Evolutionary conservation across 441 rosid species (phyloP).

Genomic region (Codiaeum variegatum): DNA sequence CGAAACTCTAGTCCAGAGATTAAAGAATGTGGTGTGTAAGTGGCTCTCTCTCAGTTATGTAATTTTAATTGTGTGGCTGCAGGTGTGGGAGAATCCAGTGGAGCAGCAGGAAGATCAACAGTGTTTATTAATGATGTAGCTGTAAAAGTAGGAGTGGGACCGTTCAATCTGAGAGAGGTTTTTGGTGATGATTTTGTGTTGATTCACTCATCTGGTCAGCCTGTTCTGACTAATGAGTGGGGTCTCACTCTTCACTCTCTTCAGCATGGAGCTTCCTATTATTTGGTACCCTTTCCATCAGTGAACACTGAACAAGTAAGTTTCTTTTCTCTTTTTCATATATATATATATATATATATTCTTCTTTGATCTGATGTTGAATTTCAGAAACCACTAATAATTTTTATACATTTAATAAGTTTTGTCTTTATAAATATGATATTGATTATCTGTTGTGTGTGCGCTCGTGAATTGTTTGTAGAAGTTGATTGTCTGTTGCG

Average conservation of each 20-base stretch:
- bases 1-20: slow-evolving; percentile 22
- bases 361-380: no score
- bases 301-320: slow-evolving; percentile 16
- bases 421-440: no score
- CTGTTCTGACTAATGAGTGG: slow-evolving; percentile 77
- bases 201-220: slow-evolving; percentile 72
- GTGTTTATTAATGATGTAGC: slow-evolving; percentile 87
- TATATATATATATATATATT: no score
- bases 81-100: slow-evolving; percentile 29
- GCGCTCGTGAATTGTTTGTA: slow-evolving; percentile 6
- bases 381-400: no score
- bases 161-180: slow-evolving; percentile 76
- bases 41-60: slow-evolving; percentile 25
- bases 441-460: neutral
- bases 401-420: no score
- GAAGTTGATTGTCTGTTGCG: neutral
- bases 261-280: slow-evolving; percentile 77
- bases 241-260: slow-evolving; percentile 76
- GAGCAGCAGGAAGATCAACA: slow-evolving; percentile 34
- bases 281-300: slow-evolving; percentile 43
- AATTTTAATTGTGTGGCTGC: slow-evolving; percentile 21
- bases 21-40: slow-evolving; percentile 45
- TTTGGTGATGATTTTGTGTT: slow-evolving; percentile 78
- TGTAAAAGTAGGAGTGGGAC: slow-evolving; percentile 59
- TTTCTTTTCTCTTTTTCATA: neutral